phyloP scores from a whole-genome alignment of 2,329 filamentous ascomycete species.

The Colletotrichum destructivum region DNA sequence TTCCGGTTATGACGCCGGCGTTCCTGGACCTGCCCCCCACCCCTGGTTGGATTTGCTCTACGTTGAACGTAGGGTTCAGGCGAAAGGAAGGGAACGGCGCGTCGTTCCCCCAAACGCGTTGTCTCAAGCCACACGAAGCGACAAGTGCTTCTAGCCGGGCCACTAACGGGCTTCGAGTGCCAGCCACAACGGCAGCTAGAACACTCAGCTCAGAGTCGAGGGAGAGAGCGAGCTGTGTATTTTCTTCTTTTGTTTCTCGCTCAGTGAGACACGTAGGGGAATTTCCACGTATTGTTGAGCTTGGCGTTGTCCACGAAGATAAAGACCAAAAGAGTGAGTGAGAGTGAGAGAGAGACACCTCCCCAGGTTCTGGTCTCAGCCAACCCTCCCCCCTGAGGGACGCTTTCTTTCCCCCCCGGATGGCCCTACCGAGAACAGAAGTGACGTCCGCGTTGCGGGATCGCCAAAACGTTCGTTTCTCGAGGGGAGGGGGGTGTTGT shows the following conservation, averaged over 20 bases:
- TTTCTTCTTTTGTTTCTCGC: conserved; percentile 3
- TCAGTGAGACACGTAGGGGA: conserved; percentile 5
- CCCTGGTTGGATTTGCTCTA: neutral
- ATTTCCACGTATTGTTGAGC: conserved; percentile 10
- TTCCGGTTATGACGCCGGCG: conserved; percentile 11
- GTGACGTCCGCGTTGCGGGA: conserved; percentile 38
- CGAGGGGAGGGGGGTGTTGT: neutral
- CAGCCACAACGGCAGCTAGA: conserved; percentile 38
- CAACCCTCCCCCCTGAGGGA: neutral
- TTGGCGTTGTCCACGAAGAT: neutral
- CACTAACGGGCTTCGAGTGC: conserved; percentile 6
- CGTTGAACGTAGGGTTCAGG: conserved; percentile 20
- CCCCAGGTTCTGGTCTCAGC: no score
- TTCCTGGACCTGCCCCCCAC: conserved; percentile 3
- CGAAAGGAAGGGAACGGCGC: neutral
- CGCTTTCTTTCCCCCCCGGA: conserved; percentile 33
- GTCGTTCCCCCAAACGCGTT: conserved; percentile 16
- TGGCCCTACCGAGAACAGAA: conserved; percentile 42
- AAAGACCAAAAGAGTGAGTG: no score
- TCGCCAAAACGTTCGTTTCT: conserved; percentile 28
- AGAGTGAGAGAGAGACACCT: no score
- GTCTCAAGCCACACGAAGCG: conserved; percentile 39
- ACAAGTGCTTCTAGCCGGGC: conserved; percentile 30
- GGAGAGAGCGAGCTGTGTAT: neutral
- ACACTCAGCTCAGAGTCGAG: conserved; percentile 2